Evolutionary conservation across 768 basidiomycete species (phyloP), one percentile per base, ranked within the genome.

Genomic region (Phaeotremella fagi): DNA sequence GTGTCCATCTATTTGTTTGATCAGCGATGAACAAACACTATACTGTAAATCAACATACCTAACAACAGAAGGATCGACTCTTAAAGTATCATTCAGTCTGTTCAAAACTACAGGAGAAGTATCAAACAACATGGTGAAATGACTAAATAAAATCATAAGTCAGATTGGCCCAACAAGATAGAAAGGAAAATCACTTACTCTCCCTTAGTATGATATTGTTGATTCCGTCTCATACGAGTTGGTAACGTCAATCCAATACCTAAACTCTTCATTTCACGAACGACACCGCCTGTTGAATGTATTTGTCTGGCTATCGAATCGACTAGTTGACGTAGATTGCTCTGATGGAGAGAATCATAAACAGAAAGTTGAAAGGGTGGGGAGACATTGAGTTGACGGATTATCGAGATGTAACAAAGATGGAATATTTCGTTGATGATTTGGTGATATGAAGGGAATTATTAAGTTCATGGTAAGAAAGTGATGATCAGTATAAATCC

Each of bases 91-190:
- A 45, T 68, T 62, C 18, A 74, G 45, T 20, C 56, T 45, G 29
- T 63, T 59, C 6, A 72, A 43, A 4, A 72, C 63, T 2, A 62
- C 57, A n/a, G 72, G 70, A 3, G 70, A 72, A 12, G 65, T 68
- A 46, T 74, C 72, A 45, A 72, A 74, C 1, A 56, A 48, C 60
- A 74, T 66, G 22, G 59, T 60, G 37, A 74, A 74, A 45, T 74
- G 71, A 46, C 72, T 74, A 41, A 0, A 24, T 44, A 24, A 3
- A 27, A 25, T 6, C 14, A 18, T 6, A 4, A 11, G 43, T 44
- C 43, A 26, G 50, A 7, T 4, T n/a, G 18, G 20, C 23, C 20
- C 27, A 5, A 14, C 27, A 27, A 18, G 4, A 6, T 11, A 18
- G 25, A 50, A 43, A 38, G 11, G 9, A 12, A 14, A 9, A 37